A percentile compares a stretch with the other conserved stretches of the same genome.
phyloP scores from a whole-genome alignment of 257 asterid species.

The Fraxinus quadrangulata region DNA sequence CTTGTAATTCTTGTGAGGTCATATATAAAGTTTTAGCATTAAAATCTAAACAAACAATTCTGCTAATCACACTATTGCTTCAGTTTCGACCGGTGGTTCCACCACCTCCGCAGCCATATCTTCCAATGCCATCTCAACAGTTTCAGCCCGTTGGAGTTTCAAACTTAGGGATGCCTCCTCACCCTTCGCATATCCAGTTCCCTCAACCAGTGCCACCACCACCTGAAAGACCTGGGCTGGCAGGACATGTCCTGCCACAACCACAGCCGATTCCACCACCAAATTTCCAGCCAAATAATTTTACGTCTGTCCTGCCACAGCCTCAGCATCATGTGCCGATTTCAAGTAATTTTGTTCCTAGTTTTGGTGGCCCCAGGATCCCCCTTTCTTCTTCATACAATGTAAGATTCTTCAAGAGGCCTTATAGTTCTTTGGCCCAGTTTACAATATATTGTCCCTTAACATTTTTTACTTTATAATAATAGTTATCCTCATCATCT shows the following conservation, averaged over 20 bases:
- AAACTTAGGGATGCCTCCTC: slow-evolving; percentile 64
- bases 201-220: slow-evolving; percentile 64
- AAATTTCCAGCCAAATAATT: slow-evolving; percentile 52
- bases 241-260: slow-evolving; percentile 57
- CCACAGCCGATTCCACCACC: slow-evolving; percentile 55
- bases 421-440: slow-evolving; percentile 6
- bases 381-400: slow-evolving; percentile 55
- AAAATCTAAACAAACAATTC: slow-evolving; percentile 10
- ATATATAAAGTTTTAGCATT: slow-evolving; percentile 18
- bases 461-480: slow-evolving; percentile 9
- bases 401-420: slow-evolving; percentile 36
- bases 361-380: slow-evolving; percentile 58
- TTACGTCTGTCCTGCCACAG: slow-evolving; percentile 47
- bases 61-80: slow-evolving; percentile 20
- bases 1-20: slow-evolving; percentile 16
- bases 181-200: slow-evolving; percentile 56
- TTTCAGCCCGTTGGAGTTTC: slow-evolving; percentile 67
- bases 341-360: slow-evolving; percentile 59
- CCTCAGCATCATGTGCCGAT: slow-evolving; percentile 46
- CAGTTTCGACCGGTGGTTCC: slow-evolving; percentile 68
- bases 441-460: slow-evolving; percentile 17
- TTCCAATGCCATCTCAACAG: slow-evolving; percentile 62
- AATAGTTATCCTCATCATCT: slow-evolving; percentile 45
- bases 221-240: slow-evolving; percentile 49
- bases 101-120: slow-evolving; percentile 58